Evolutionary conservation across 768 basidiomycete species (phyloP), one percentile per base, ranked within the genome.

Genomic region (Mrakia blollopis): DNA sequence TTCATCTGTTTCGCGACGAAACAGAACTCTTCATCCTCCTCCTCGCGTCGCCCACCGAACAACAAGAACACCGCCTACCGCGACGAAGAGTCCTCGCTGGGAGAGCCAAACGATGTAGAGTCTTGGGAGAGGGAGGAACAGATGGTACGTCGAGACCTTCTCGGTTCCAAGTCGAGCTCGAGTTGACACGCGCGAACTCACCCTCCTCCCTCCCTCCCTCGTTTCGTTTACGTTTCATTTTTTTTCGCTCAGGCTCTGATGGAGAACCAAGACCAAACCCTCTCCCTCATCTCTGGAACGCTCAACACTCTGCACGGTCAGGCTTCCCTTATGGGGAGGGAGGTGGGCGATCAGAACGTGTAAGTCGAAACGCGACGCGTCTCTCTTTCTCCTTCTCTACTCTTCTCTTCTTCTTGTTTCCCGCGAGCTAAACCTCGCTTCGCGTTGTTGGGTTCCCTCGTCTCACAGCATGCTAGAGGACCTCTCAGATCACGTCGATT

Each of bases 331-430:
- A 99, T 99, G 89, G 96, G 96, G 0, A 89, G 89, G 76, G 97
- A 99, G 82, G 92, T 98, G 70, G 86, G 83, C 13, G 93, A 95
- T 82, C 97, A 99, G 81, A 92, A 91, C 80, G 92, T 93, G 96
- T 96, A 79, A 79, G 89, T 80, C 28, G 50, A 25, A 1, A 18
- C 41, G 30, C 32, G 30, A 23, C 54, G 30, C 50, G n/a, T 39
- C 50, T n/a, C n/a, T n/a, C 70, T 9, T 30, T 50, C 10, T 28
- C 70, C 3, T 23, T 73, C 54, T 6, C 30, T 62, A 32, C 7
- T 57, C 10, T 61, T 37, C 0, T 50, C 25, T 60, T 73, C 54
- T n/a, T n/a, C 10, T 61, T 23, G 2, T 37, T 35, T 44, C 11
- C 23, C n/a, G 35, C 71, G 16, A 35, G 14, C 13, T 21, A 16